Conservation (phyloP, 2,329 filamentous ascomycete genomes). For the Colletotrichum sublineola region DNA sequence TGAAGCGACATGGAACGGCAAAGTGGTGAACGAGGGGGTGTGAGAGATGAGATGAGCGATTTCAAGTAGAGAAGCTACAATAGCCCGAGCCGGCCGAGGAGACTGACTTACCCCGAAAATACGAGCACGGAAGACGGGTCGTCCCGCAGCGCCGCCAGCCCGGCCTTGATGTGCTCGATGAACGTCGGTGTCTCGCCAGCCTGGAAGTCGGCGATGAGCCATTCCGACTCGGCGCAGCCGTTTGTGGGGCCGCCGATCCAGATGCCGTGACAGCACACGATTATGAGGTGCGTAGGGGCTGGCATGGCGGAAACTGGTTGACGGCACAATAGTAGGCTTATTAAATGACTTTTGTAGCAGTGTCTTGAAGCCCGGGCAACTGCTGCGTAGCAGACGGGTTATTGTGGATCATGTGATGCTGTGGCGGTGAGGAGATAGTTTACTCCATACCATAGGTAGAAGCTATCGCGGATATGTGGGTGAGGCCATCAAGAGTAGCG, state of each 20-base stretch:
- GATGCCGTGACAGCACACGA: conserved; percentile 89
- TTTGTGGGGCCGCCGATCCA: conserved; percentile 71
- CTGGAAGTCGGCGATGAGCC: conserved; percentile 84
- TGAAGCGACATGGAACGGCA: neutral
- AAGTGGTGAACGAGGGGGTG: neutral
- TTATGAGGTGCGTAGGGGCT: conserved; percentile 69
- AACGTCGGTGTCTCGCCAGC: conserved; percentile 83
- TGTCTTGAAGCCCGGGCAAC: neutral
- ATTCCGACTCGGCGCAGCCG: conserved; percentile 71
- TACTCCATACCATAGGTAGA: neutral
- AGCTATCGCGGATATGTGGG: neutral
- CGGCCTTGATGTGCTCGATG: conserved; percentile 78
- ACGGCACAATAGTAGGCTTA: neutral
- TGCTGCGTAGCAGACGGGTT: neutral
- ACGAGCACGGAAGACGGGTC: conserved; percentile 67
- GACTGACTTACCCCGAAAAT: conserved; percentile 76
- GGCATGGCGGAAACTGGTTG: neutral
- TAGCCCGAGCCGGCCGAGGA: neutral
- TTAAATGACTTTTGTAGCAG: too few relatives aligned
- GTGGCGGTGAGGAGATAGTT: conserved; percentile 18
- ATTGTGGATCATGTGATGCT: conserved; percentile 40
- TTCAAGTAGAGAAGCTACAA: too few relatives aligned
- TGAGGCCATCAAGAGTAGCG: neutral
- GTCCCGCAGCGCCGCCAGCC: conserved; percentile 65
- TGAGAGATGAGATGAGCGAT: neutral